Evolutionary conservation across 768 basidiomycete genomes (phyloP).

Genomic region (Russula sp.): DNA sequence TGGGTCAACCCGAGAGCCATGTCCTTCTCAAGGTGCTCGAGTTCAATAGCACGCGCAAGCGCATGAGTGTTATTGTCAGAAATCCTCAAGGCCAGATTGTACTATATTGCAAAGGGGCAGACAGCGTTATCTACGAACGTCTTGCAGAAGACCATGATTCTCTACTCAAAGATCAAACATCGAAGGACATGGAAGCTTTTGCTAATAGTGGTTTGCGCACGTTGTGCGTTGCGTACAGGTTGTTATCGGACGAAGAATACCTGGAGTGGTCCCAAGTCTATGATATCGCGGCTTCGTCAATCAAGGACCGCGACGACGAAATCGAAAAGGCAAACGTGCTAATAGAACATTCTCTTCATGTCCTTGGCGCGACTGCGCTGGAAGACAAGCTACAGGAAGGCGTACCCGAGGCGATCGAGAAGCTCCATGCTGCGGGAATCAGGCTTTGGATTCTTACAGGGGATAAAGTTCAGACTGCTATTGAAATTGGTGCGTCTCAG

Average conservation of each 20-base stretch:
- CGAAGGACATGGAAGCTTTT: constrained; percentile 85
- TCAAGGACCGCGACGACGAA: constrained; percentile 81
- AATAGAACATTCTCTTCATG: constrained; percentile 75
- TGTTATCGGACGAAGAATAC: constrained; percentile 79
- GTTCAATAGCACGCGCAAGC: constrained; percentile 90
- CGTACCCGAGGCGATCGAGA: constrained; percentile 93
- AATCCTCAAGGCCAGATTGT: constrained; percentile 75
- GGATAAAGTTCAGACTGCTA: constrained; percentile 96
- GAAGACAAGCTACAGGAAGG: constrained; percentile 98
- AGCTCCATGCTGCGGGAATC: constrained; percentile 86
- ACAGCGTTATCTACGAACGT: constrained; percentile 88
- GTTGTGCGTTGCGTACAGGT: constrained; percentile 78
- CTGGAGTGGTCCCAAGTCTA: constrained; percentile 69
- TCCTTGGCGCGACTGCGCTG: constrained; percentile 91
- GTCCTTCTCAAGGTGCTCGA: constrained; percentile 75
- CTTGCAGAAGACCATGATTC: constrained; percentile 71
- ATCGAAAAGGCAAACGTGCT: constrained; percentile 80
- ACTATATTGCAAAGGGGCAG: constrained; percentile 95
- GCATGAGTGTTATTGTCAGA: constrained; percentile 91
- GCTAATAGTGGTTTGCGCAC: constrained; percentile 91
- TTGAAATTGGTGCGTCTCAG: constrained; percentile 67
- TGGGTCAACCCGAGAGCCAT: constrained; percentile 83
- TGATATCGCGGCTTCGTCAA: constrained; percentile 72
- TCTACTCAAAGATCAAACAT: constrained; percentile 66
- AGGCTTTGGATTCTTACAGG: constrained; percentile 98